Conservation (phyloP, 768 basidiomycete genomes). For the Tulasnella calospora region DNA sequence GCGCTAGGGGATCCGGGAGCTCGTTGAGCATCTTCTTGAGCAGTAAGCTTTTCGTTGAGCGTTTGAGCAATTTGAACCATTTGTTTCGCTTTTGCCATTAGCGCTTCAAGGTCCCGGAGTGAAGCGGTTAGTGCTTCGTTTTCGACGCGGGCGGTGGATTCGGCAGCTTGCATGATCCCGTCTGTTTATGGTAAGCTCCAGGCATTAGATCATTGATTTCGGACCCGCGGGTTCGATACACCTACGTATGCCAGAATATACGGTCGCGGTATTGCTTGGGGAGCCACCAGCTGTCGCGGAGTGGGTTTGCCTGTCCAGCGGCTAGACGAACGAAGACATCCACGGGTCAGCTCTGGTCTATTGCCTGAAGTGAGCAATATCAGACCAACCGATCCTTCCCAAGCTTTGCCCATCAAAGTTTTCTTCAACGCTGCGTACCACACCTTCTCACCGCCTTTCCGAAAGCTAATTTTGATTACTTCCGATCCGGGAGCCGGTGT, state of each 20-base stretch:
- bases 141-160: slow-evolving; percentile 57
- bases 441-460: slow-evolving; percentile 80
- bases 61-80: slow-evolving; percentile 89
- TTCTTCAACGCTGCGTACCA: slow-evolving; percentile 75
- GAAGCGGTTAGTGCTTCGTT: slow-evolving; percentile 67
- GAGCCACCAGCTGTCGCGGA: not conserved
- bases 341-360: not conserved
- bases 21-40: slow-evolving; percentile 34
- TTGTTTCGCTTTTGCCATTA: slow-evolving; percentile 87
- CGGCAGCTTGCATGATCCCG: slow-evolving; percentile 74
- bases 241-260: slow-evolving; percentile 29
- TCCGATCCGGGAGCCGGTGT: slow-evolving; percentile 45
- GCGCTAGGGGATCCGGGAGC: slow-evolving; percentile 25
- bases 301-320: not conserved
- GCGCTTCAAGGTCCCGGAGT: slow-evolving; percentile 78
- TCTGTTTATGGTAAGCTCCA: slow-evolving; percentile 43
- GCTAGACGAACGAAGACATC: not conserved
- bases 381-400: slow-evolving; percentile 51
- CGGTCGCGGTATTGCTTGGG: not conserved
- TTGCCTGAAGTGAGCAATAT: not conserved
- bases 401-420: slow-evolving; percentile 62
- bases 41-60: slow-evolving; percentile 74
- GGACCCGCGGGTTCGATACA: slow-evolving; percentile 18
- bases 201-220: slow-evolving; percentile 25
- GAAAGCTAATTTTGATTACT: slow-evolving; percentile 79